Evolutionary conservation across 1,139 yeast genomes (phyloP).

Genomic region (Candida freyschussii): DNA sequence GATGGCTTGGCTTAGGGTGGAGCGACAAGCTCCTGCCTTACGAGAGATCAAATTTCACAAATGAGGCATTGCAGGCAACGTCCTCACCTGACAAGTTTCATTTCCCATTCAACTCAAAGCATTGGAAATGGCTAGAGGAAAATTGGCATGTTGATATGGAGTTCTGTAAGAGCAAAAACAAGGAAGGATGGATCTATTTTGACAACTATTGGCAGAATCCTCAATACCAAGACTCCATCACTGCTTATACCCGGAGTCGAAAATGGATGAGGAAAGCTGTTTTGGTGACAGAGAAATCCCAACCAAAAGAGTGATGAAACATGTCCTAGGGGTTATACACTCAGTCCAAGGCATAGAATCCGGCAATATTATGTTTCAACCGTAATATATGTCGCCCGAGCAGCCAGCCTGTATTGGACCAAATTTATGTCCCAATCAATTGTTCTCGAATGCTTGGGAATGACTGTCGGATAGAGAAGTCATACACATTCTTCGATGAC

Average conservation of each 20-base stretch:
- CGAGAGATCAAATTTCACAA: slow-evolving; percentile 48
- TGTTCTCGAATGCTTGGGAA: no score
- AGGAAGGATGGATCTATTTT: slow-evolving; percentile 51
- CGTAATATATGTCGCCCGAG: no score
- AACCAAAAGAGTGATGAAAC: no score
- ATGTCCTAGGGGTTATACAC: no score
- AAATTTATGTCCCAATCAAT: no score
- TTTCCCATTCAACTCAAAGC: slow-evolving; percentile 46
- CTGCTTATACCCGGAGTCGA: slow-evolving; percentile 47
- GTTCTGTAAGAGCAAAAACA: slow-evolving; percentile 33
- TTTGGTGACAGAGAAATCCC: slow-evolving; percentile 35
- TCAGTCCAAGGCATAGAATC: no score
- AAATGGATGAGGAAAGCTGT: slow-evolving; percentile 47
- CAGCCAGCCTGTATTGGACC: no score
- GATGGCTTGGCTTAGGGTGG: slow-evolving; percentile 65
- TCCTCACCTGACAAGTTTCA: slow-evolving; percentile 37
- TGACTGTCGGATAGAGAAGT: no score
- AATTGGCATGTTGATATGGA: slow-evolving; percentile 42
- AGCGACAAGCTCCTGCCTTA: slow-evolving; percentile 44
- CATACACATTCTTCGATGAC: no score
- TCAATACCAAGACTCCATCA: slow-evolving; percentile 40
- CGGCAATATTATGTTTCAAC: no score
- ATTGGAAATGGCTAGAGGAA: slow-evolving; percentile 55
- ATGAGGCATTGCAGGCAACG: slow-evolving; percentile 35
- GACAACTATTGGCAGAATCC: slow-evolving; percentile 49